Evolutionary conservation across 2,329 filamentous ascomycete genomes (phyloP).

Genomic region (Colletotrichum godetiae): DNA sequence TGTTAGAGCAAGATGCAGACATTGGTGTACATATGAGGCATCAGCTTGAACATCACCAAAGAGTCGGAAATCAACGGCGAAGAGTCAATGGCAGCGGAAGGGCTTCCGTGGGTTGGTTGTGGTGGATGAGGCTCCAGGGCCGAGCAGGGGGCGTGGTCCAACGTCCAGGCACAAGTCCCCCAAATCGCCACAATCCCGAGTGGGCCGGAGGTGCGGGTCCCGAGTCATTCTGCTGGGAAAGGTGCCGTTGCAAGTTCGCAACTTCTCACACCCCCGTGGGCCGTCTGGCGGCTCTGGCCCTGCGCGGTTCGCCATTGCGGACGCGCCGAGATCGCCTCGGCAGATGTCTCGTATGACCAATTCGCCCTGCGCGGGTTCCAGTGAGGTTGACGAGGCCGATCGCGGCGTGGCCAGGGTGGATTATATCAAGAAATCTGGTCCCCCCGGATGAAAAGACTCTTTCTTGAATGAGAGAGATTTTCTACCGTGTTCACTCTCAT

Average conservation of each 20-base stretch:
- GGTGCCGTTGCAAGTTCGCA: not conserved
- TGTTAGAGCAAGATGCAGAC: not conserved
- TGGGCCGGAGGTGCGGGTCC: conserved; percentile 27
- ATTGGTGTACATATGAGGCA: not conserved
- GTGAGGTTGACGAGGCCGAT: conserved; percentile 25
- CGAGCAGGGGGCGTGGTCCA: conserved; percentile 1
- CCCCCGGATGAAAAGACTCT: not conserved
- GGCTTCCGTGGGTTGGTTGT: conserved; percentile 11
- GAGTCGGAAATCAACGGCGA: not conserved
- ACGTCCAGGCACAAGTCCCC: not conserved
- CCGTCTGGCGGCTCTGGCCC: not conserved
- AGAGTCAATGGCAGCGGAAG: not conserved
- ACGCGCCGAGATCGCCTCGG: conserved; percentile 34
- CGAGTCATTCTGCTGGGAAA: conserved; percentile 18
- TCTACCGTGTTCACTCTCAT: conserved; percentile 9
- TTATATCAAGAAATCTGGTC: conserved; percentile 29
- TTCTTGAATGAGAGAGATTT: not conserved
- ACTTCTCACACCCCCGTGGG: not conserved
- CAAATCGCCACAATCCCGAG: conserved; percentile 27
- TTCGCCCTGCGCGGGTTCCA: conserved; percentile 17
- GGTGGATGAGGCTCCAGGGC: conserved; percentile 25
- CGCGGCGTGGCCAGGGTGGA: conserved; percentile 22
- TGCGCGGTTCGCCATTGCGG: not conserved
- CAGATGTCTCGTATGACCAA: conserved; percentile 25
- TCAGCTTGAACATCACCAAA: not conserved